Conservation (phyloP, 768 basidiomycete species). For the Amanita exitialis region DNA sequence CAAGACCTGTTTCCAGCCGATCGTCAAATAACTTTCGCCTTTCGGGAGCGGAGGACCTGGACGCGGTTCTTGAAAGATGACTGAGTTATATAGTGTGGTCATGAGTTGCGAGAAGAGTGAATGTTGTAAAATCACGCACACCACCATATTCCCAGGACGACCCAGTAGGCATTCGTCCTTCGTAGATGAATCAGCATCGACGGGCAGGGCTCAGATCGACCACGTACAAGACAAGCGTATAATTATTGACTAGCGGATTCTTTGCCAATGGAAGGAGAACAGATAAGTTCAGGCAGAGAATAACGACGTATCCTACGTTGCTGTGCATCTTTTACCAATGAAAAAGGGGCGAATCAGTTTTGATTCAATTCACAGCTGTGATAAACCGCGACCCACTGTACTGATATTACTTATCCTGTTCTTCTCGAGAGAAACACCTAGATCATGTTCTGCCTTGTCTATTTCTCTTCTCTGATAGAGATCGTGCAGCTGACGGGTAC, state of each 20-base stretch:
- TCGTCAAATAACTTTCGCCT: constrained; percentile 65
- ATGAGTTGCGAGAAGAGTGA: neutral
- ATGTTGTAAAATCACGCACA: constrained; percentile 35
- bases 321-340: constrained; percentile 46
- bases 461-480: constrained; percentile 54
- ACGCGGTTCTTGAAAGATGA: constrained; percentile 78
- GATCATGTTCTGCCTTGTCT: constrained; percentile 52
- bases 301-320: constrained; percentile 65
- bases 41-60: constrained; percentile 73
- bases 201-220: neutral
- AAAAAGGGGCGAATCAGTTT: neutral
- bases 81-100: constrained; percentile 23
- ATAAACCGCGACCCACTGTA: constrained; percentile 38
- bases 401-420: constrained; percentile 80
- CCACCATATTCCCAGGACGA: constrained; percentile 81
- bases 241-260: constrained; percentile 64
- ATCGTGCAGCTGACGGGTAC: constrained; percentile 42
- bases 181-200: neutral
- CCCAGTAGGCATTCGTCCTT: constrained; percentile 70
- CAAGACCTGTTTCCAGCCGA: constrained; percentile 76
- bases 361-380: neutral
- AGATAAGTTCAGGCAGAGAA: constrained; percentile 56
- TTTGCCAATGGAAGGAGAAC: constrained; percentile 52
- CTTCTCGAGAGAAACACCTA: constrained; percentile 73
- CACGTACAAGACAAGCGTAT: constrained; percentile 57